Evolutionary conservation across 768 basidiomycete species (phyloP), one percentile per base, ranked within the genome.

Genomic region (Pleurotus tuber-regium): DNA sequence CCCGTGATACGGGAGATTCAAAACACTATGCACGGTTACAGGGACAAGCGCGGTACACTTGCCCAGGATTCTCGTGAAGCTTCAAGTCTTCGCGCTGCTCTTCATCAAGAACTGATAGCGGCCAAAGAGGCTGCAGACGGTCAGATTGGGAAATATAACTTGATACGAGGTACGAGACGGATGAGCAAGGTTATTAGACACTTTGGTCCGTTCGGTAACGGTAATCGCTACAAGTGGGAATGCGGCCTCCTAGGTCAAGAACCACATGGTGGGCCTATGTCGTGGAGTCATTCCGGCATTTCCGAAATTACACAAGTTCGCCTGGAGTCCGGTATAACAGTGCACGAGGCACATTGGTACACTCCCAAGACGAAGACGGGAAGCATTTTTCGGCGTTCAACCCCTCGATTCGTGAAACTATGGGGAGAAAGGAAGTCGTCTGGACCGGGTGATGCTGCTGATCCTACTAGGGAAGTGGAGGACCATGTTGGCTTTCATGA

Each of bases 211-310:
- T 6, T 11, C 19, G 12, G 5, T 16, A n/a, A 19, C 26, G 14
- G 26, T 25, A 14, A 25, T 14, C 43, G 43, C 23, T 44, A 44
- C 25, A 24, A 44, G 19, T 44, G 43, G 43, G 43, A 44, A 19
- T 44, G 43, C 19, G 43, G 43, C 3, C 26, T n/a, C 16, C n/a
- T 44, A 4, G 43, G 43, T 25, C 21, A 3, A 26, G 14, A 14
- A 26, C 14, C 19, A 26, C 8, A 2, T n/a, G n/a, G n/a, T n/a
- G n/a, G n/a, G n/a, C n/a, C n/a, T n/a, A n/a, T n/a, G n/a, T n/a
- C n/a, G n/a, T n/a, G n/a, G n/a, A n/a, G n/a, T n/a, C n/a, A n/a
- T n/a, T n/a, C n/a, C n/a, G n/a, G n/a, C n/a, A 44, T 9, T 6
- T 6, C 21, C 11, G 43, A 14, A 2, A 28, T 44, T 12, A 31